Percentiles rank a stretch among this genome's conserved stretches.
Conservation (phyloP, 805 yeast species). For the Yamadazyma philogaea region DNA sequence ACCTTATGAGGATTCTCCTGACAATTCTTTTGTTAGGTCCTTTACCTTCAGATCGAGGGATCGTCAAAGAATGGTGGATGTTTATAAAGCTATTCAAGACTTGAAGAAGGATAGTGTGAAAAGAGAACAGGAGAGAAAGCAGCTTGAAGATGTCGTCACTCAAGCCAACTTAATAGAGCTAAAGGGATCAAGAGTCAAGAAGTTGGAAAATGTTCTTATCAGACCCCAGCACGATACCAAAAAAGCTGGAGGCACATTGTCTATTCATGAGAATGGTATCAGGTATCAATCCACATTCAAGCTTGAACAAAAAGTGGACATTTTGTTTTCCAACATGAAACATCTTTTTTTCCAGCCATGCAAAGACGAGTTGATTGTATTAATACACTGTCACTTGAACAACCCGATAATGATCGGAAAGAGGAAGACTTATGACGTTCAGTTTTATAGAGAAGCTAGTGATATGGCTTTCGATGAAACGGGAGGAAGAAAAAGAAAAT, state of each 20-base stretch:
- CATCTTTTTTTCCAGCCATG: conserved; percentile 95
- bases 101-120: conserved; percentile 88
- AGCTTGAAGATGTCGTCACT: conserved; percentile 88
- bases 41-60: conserved; percentile 87
- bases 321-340: conserved; percentile 84
- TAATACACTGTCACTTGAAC: conserved; percentile 89
- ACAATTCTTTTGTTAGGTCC: conserved; percentile 81
- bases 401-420: conserved; percentile 94
- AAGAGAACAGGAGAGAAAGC: conserved; percentile 86
- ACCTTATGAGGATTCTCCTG: conserved; percentile 87
- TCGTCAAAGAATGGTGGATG: conserved; percentile 85
- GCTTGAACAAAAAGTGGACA: conserved; percentile 82
- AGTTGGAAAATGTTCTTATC: conserved; percentile 82
- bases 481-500: conserved; percentile 84
- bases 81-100: conserved; percentile 84
- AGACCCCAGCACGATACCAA: conserved; percentile 98
- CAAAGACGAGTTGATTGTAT: conserved; percentile 87
- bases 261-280: conserved; percentile 94
- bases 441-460: conserved; percentile 93
- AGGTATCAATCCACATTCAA: conserved; percentile 86
- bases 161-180: conserved; percentile 86
- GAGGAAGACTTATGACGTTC: conserved; percentile 91
- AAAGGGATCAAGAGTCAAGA: conserved; percentile 77
- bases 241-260: conserved; percentile 84
- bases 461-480: conserved; percentile 97